phyloP scores from a whole-genome alignment of 2,329 filamentous ascomycete genomes.

The Diaporthe destruens region DNA sequence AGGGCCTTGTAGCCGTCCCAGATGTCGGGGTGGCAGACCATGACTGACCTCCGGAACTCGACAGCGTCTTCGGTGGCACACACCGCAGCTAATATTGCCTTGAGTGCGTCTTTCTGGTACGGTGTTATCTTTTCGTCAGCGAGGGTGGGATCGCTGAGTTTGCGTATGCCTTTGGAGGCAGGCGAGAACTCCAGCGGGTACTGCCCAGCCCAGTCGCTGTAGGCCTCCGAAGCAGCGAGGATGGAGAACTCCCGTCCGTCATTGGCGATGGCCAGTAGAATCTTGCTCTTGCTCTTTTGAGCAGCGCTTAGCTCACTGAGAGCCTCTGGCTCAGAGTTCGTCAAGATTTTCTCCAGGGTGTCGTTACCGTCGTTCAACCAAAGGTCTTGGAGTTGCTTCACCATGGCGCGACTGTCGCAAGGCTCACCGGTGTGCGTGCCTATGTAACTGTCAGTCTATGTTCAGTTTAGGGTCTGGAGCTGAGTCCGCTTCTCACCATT shows the following conservation, averaged over 20 bases:
- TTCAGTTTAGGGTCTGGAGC: background rate
- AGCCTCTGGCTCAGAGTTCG: background rate
- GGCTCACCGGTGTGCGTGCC: no score
- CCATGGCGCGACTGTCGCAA: background rate
- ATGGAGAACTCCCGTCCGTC: constrained; percentile 17
- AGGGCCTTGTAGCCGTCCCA: background rate
- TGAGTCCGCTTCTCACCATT: background rate
- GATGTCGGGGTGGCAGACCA: background rate
- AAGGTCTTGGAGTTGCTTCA: constrained; percentile 25
- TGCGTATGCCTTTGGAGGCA: background rate
- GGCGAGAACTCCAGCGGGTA: background rate
- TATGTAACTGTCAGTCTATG: no score
- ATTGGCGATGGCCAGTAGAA: constrained; percentile 5
- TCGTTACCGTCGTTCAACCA: background rate
- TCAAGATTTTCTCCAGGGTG: background rate
- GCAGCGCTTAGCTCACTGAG: constrained; percentile 10
- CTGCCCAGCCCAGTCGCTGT: background rate
- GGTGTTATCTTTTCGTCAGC: background rate
- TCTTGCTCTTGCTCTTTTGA: background rate
- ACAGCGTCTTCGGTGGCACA: background rate
- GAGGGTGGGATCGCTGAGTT: background rate
- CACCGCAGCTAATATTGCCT: background rate
- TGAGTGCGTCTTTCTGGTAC: constrained; percentile 1
- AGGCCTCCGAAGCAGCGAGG: no score
- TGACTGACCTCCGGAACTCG: background rate